Percentiles rank a stretch among this genome's conserved stretches.
Evolutionary conservation across 2,329 filamentous ascomycete species (phyloP).

Genomic region (Escovopsis weberi): DNA sequence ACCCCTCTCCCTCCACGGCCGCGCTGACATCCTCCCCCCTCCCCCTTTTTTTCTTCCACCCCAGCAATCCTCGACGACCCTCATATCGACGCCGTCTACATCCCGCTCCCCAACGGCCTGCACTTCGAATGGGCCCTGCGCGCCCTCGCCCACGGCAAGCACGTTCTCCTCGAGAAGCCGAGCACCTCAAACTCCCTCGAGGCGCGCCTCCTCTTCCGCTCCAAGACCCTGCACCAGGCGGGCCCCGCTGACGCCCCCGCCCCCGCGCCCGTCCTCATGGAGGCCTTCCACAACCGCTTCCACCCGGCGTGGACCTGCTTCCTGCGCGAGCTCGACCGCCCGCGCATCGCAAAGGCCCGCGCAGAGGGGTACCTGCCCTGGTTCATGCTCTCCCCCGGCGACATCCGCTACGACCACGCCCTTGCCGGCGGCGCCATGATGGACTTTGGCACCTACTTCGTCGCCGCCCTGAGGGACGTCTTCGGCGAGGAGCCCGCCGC

Average conservation of each 20-base stretch:
- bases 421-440: constrained; percentile 27
- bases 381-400: constrained; percentile 17
- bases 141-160: constrained; percentile 31
- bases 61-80: constrained; percentile 22
- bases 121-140: constrained; percentile 32
- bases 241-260: too few species aligned
- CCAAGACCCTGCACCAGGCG: constrained; percentile 17
- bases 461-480: constrained; percentile 24
- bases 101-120: constrained; percentile 29
- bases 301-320: constrained; percentile 33
- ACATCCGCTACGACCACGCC: constrained; percentile 29
- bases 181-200: constrained; percentile 1
- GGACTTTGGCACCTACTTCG: constrained; percentile 26
- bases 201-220: constrained; percentile 28
- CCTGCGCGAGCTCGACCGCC: constrained; percentile 21
- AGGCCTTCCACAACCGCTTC: constrained; percentile 38
- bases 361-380: constrained; percentile 16
- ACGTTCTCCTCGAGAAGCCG: constrained; percentile 12
- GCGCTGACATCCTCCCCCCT: not conserved
- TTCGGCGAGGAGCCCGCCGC: constrained; percentile 23
- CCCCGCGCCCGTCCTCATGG: constrained; percentile 30
- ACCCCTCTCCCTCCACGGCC: too few species aligned
- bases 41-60: not conserved
- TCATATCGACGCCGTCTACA: constrained; percentile 32
- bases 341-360: constrained; percentile 21